Evolutionary conservation across 1,284 basidiomycete genomes (phyloP).

Genomic region (Cerioporus squamosus): DNA sequence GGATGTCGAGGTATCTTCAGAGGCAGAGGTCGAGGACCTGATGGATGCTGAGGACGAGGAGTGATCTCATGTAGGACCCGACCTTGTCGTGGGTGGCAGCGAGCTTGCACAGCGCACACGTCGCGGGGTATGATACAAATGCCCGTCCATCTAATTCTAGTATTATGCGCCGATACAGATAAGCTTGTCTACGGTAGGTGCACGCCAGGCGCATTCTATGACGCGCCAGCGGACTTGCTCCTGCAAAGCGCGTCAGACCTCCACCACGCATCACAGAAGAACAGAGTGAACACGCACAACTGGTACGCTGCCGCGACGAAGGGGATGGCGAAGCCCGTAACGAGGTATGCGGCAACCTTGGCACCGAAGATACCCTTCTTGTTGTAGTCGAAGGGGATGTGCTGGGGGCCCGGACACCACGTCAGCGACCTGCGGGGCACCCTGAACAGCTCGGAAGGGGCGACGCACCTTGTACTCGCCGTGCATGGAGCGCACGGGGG

Average conservation of each 20-base stretch:
- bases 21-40: conserved; percentile 14
- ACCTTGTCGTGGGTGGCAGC: no score
- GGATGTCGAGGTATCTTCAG: conserved; percentile 3
- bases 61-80: no score
- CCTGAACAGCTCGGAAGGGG: neutral
- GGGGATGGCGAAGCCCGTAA: conserved; percentile 67
- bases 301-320: conserved; percentile 66
- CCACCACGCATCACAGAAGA: neutral
- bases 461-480: conserved; percentile 65
- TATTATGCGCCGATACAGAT: conserved; percentile 14
- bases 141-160: conserved; percentile 5
- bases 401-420: conserved; percentile 43
- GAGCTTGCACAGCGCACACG: neutral
- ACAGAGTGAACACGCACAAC: conserved; percentile 52
- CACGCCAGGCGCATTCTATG: conserved; percentile 12
- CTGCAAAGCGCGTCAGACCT: conserved; percentile 14
- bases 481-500: conserved; percentile 28
- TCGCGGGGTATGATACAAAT: neutral
- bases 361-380: conserved; percentile 60
- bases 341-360: conserved; percentile 61
- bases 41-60: conserved; percentile 16
- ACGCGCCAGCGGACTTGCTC: conserved; percentile 23
- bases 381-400: conserved; percentile 69
- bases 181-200: conserved; percentile 22
- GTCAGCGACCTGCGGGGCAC: conserved; percentile 1